Evolutionary conservation across 192 early-diverging fungal species (phyloP).

Genomic region (Coemansia sp.): DNA sequence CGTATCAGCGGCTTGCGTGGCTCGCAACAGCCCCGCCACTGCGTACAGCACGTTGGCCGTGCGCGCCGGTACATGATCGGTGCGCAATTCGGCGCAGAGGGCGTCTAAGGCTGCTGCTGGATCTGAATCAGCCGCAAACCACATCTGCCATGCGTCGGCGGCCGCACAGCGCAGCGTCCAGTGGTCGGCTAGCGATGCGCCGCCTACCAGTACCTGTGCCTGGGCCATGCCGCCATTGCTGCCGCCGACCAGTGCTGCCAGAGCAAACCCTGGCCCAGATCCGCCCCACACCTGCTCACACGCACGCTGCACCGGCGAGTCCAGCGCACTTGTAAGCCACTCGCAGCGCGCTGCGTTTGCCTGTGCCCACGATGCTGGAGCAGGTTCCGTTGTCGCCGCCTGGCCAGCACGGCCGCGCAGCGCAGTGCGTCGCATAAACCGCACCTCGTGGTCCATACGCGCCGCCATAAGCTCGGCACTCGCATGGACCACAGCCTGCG

Average conservation of each 20-base stretch:
- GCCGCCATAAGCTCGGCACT: conserved; percentile 7
- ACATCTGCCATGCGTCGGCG: conserved; percentile 25
- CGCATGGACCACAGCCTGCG: conserved; percentile 4
- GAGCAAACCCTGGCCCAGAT: background rate
- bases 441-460: conserved; percentile 37
- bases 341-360: conserved; percentile 25
- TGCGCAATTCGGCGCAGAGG: background rate
- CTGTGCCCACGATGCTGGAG: conserved; percentile 20
- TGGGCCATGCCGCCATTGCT: too few relatives aligned
- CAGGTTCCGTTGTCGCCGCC: conserved; percentile 3
- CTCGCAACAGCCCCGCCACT: conserved; percentile 14
- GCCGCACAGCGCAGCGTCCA: conserved; percentile 29
- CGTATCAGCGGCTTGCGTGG: conserved; percentile 8
- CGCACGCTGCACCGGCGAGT: conserved; percentile 2
- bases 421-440: conserved; percentile 31
- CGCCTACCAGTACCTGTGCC: conserved; percentile 8
- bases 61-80: conserved; percentile 19
- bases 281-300: background rate
- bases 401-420: conserved; percentile 15
- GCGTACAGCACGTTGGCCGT: conserved; percentile 21
- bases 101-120: background rate
- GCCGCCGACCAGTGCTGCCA: conserved; percentile 16
- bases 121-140: conserved; percentile 1
- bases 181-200: conserved; percentile 14
- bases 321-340: conserved; percentile 11